Base-by-base conservation (phyloP, 2,329 filamentous ascomycete species). In the Sclerotinia trifoliorum region DNA sequence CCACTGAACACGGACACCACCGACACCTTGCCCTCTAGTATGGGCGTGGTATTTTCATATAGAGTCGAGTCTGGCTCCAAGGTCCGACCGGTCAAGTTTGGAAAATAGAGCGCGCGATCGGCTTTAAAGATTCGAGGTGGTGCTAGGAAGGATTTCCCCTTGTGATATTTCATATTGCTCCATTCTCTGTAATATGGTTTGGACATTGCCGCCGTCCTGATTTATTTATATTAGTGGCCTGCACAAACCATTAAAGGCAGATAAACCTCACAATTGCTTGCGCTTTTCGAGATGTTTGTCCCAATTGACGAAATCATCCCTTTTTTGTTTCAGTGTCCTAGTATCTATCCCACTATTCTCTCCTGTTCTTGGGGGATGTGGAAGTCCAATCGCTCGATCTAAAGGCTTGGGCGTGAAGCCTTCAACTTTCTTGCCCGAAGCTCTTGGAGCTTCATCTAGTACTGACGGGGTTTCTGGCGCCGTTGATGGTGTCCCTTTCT, bases 151-250 rank as follows among this genome's bases (percentile, higher is more conserved):
- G 93, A 93, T 80, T 99, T 99, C 76, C 95, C 95, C 75, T 93
- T 88, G 80, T 95, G 89, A 73, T 89, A 85, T 65, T 84, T 84
- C 79, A 97, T 86, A 80, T 96, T 95, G 69, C 87, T 87, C 91
- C 93, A 97, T 83, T 99, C 94, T 78, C 93, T 91, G 82, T 97
- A 99, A 80, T 99, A 99, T 2, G 94, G 94, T 69, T 92, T 91
- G 26, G 89, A 83, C 76, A 96, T 89, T 78, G 93, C 88, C 73
- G 86, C 85, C 56, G 91, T 91, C 66, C 90, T 92, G 5, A 5
- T 73, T 74, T 29, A 19, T 62, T 39, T 35, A 65, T 32, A 68
- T 74, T 65, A 67, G 57, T 65, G 3, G 15, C 19, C 17, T 61
- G 19, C 15, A 26, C n/a, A 21, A 26, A 10, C 4, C 19, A 2